A percentile compares a stretch with the other conserved stretches of the same genome.
phyloP scores from a whole-genome alignment of 164 flowering plant genomes.

The Hamamelis virginiana region DNA sequence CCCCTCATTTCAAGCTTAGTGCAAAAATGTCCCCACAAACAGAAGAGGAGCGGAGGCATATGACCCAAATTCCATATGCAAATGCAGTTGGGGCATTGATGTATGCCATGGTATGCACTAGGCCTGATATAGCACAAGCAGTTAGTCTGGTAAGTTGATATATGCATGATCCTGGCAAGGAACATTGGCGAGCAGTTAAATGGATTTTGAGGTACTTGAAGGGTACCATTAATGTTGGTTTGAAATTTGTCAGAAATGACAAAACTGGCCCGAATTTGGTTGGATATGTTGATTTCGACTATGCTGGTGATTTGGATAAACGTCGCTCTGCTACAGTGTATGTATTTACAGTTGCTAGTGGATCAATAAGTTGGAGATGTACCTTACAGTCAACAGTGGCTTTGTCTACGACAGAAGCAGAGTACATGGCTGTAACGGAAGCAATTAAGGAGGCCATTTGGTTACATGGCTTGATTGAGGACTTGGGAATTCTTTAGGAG shows the following conservation, averaged over 20 bases:
- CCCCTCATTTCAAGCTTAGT: slow-evolving; percentile 1
- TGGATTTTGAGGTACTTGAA: background rate
- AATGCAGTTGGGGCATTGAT: background rate
- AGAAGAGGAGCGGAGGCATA: background rate
- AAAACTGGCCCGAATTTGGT: background rate
- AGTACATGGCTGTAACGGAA: background rate
- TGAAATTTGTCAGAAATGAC: background rate
- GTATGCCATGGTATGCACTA: background rate
- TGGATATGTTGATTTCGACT: slow-evolving; percentile 1
- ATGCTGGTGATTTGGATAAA: slow-evolving; percentile 2
- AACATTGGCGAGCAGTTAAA: background rate
- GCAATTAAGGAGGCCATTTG: background rate
- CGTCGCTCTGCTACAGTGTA: background rate
- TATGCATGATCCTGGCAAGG: background rate
- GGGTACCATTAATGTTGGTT: background rate
- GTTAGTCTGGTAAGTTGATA: background rate
- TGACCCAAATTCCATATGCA: background rate
- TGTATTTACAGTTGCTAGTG: background rate
- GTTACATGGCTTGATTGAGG: background rate
- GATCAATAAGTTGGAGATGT: background rate
- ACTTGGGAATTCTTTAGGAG: background rate
- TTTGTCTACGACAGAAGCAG: background rate
- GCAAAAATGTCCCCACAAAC: background rate
- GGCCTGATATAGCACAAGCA: background rate
- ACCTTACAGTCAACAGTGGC: background rate